Evolutionary conservation across 257 asterid species (phyloP).

Genomic region (Nicotiana benthamiana): DNA sequence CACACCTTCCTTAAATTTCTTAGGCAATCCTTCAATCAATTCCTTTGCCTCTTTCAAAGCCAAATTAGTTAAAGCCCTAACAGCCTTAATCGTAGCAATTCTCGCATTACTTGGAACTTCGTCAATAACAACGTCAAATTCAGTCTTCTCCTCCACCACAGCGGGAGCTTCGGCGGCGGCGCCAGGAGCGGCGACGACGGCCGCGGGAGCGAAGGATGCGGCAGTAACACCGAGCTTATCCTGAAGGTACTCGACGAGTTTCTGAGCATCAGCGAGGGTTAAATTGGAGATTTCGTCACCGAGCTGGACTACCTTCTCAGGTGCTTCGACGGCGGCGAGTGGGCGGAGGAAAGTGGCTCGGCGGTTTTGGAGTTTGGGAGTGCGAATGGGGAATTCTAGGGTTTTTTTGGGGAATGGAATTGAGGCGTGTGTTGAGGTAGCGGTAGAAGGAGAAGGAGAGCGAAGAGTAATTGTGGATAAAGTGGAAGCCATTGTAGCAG

Average conservation of each 20-base stretch:
- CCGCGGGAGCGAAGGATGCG: constrained; percentile 77
- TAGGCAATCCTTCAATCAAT: constrained; percentile 86
- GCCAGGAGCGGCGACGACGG: constrained; percentile 32
- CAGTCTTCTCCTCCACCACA: constrained; percentile 89
- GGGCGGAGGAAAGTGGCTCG: constrained; percentile 45
- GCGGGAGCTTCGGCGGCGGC: constrained; percentile 41
- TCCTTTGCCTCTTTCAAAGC: constrained; percentile 91
- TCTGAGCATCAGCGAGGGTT: constrained; percentile 87
- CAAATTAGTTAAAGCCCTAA: constrained; percentile 76
- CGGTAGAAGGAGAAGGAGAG: constrained; percentile 25
- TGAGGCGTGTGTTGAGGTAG: constrained; percentile 17
- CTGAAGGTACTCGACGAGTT: constrained; percentile 90
- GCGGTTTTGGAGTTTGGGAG: constrained; percentile 30
- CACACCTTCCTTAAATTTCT: constrained; percentile 81
- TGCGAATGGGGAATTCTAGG: constrained; percentile 28
- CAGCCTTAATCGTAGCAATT: constrained; percentile 75
- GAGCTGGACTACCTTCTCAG: constrained; percentile 69
- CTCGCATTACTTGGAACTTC: constrained; percentile 81
- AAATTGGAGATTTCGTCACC: constrained; percentile 78
- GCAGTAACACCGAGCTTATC: constrained; percentile 95
- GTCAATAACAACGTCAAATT: constrained; percentile 74
- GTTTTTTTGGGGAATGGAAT: constrained; percentile 28
- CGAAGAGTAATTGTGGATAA: constrained; percentile 41
- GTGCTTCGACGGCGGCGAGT: constrained; percentile 72
- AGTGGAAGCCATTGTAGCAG: constrained; percentile 52